Percentiles rank a stretch among this genome's conserved stretches.
These are phyloP conservation scores for Aquilaria malaccensis DNA, from an alignment of 345 rosid genomes.

Conservation along the genomic window DNA sequence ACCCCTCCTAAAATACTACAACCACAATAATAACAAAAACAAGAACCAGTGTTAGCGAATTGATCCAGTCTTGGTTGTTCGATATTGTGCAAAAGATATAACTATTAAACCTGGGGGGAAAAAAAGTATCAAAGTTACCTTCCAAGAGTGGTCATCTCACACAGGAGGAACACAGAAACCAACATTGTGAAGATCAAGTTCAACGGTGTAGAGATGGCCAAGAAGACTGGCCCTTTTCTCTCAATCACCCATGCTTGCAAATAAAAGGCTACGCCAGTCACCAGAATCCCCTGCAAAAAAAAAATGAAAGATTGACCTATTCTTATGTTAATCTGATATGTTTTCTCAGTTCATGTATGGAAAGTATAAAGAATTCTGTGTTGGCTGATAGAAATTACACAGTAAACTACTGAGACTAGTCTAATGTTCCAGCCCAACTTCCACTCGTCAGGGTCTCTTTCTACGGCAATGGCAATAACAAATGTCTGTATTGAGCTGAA, in stretches of 20 bases:
- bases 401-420: constrained; percentile 69
- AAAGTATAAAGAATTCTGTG: no score
- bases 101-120: no score
- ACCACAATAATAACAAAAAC: constrained; percentile 5
- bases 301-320: background rate
- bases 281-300: constrained; percentile 63
- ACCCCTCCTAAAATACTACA: constrained; percentile 67
- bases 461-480: constrained; percentile 64
- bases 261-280: constrained; percentile 79
- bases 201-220: constrained; percentile 87
- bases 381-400: constrained; percentile 32
- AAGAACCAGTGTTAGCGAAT: background rate
- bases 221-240: constrained; percentile 83
- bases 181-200: constrained; percentile 56
- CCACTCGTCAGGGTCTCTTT: constrained; percentile 70
- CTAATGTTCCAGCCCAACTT: constrained; percentile 72
- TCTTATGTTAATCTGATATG: background rate
- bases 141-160: constrained; percentile 63
- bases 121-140: constrained; percentile 31
- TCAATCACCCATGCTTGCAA: constrained; percentile 91
- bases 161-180: constrained; percentile 50
- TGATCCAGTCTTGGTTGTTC: background rate
- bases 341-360: background rate
- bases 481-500: constrained; percentile 72
- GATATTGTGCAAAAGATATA: background rate